These are phyloP conservation scores for Prunus salicina DNA, from an alignment of 306 rosid species.

Conservation along the genomic window DNA sequence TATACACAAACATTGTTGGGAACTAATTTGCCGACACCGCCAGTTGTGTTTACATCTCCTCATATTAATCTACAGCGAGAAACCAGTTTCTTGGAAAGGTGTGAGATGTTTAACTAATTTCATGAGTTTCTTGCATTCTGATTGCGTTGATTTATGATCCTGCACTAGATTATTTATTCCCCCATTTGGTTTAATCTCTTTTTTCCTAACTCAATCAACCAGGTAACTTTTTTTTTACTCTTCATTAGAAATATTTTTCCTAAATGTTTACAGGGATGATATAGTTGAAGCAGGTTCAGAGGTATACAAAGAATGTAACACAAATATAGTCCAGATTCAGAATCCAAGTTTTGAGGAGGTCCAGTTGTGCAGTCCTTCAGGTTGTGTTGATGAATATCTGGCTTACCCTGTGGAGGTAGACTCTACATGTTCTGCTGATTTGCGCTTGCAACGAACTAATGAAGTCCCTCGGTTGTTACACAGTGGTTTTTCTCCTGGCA, in stretches of 20 bases:
- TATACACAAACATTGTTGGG: conserved; percentile 5
- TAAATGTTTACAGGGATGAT: conserved; percentile 10
- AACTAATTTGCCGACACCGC: conserved; percentile 14
- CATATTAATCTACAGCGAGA: conserved; percentile 13
- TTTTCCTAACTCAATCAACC: neutral
- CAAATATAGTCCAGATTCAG: neutral
- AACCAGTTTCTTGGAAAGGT: conserved; percentile 11
- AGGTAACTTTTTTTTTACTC: neutral
- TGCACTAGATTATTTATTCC: neutral
- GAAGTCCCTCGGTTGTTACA: neutral
- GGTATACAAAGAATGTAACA: conserved; percentile 8
- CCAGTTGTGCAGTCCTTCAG: conserved; percentile 6
- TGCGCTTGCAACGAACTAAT: neutral
- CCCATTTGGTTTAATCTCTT: neutral
- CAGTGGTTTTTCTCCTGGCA: neutral
- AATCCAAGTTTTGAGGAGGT: conserved; percentile 17
- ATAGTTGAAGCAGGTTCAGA: conserved; percentile 8
- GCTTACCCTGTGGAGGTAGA: conserved; percentile 2
- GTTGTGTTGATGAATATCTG: conserved; percentile 11
- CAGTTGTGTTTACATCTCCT: conserved; percentile 25
- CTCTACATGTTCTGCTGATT: neutral
- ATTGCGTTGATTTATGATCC: neutral
- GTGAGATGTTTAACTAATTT: neutral
- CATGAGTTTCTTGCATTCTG: neutral
- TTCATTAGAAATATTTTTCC: neutral